Conservation (phyloP, 345 rosid genomes). For the Diplotaxis tenuifolia region DNA sequence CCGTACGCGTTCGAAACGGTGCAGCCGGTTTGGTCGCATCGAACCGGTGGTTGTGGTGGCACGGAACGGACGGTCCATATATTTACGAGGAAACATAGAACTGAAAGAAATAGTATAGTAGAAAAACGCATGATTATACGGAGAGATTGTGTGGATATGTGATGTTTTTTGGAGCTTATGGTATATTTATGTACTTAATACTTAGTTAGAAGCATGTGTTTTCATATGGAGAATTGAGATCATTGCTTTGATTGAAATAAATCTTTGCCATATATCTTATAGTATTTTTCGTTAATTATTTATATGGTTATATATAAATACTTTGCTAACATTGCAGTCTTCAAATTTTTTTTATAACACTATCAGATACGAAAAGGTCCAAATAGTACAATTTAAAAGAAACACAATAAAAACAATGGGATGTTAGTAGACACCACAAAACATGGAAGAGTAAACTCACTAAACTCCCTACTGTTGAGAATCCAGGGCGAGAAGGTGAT, state of each 20-base stretch:
- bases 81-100: slow-evolving; percentile 3
- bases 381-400: too few relatives aligned
- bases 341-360: too few relatives aligned
- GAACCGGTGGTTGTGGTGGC: slow-evolving; percentile 57
- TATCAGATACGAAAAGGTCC: too few relatives aligned
- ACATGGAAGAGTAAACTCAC: too few relatives aligned
- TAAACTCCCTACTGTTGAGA: too few relatives aligned
- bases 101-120: not conserved
- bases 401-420: too few relatives aligned
- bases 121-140: slow-evolving; percentile 10
- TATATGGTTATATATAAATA: not conserved
- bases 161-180: not conserved
- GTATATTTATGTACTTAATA: not conserved
- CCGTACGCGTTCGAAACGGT: slow-evolving; percentile 70
- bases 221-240: not conserved
- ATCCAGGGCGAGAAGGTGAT: too few relatives aligned
- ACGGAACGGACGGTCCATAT: slow-evolving; percentile 38
- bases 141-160: not conserved
- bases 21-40: slow-evolving; percentile 56
- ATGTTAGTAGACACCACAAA: too few relatives aligned
- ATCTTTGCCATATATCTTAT: not conserved
- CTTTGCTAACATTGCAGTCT: not conserved
- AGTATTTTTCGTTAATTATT: not conserved
- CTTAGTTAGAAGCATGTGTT: not conserved
- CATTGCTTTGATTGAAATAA: slow-evolving; percentile 12